A percentile compares a stretch with the other conserved stretches of the same genome.
These are phyloP conservation scores for Penicillium sp. DNA, from an alignment of 2,329 filamentous ascomycete species.

Conservation along the genomic window DNA sequence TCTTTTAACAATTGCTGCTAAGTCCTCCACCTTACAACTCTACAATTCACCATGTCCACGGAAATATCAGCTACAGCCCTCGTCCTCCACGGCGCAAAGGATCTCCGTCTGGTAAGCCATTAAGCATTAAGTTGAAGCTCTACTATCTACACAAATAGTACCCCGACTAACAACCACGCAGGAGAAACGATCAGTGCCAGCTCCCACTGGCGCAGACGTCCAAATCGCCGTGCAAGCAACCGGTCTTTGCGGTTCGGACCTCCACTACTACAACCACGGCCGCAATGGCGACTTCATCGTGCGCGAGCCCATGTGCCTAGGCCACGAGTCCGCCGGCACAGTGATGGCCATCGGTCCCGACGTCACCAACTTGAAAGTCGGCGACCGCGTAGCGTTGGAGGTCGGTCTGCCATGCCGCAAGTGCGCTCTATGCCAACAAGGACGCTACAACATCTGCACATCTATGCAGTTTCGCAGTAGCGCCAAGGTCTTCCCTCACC, in stretches of 20 bases:
- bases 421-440: constrained; percentile 53
- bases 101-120: constrained; percentile 52
- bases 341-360: constrained; percentile 65
- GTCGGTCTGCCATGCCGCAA: constrained; percentile 77
- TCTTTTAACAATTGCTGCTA: background rate
- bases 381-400: constrained; percentile 88
- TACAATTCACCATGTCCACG: constrained; percentile 21
- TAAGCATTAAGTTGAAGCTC: background rate
- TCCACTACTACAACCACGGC: constrained; percentile 83
- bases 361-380: constrained; percentile 60
- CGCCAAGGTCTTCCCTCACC: constrained; percentile 58
- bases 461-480: constrained; percentile 56
- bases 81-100: constrained; percentile 59
- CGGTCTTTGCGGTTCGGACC: constrained; percentile 66
- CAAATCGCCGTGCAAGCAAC: constrained; percentile 62
- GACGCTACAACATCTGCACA: constrained; percentile 60
- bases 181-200: constrained; percentile 50
- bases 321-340: constrained; percentile 73
- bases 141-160: background rate
- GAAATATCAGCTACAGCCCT: constrained; percentile 35
- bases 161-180: constrained; percentile 32
- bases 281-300: constrained; percentile 83
- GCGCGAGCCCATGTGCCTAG: constrained; percentile 74
- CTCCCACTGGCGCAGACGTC: constrained; percentile 53
- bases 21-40: background rate